Evolutionary conservation across 2,329 filamentous ascomycete genomes (phyloP).

Genomic region (Talaromyces marneffei): DNA sequence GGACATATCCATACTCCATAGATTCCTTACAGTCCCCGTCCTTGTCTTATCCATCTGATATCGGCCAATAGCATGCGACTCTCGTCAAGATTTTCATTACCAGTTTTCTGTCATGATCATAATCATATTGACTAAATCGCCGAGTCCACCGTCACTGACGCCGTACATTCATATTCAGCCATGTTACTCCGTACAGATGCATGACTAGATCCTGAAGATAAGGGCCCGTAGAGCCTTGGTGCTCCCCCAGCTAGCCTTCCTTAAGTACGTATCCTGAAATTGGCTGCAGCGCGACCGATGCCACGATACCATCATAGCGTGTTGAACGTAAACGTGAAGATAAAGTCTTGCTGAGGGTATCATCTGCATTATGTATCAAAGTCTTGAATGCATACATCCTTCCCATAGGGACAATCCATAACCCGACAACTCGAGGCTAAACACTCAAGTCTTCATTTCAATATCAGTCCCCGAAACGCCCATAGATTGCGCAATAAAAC

Average conservation of each 20-base stretch:
- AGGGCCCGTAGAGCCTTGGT: neutral
- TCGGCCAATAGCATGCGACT: neutral
- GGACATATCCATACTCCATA: too few relatives aligned
- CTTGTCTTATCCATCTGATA: neutral
- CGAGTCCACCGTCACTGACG: neutral
- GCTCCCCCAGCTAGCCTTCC: neutral
- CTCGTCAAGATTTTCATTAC: neutral
- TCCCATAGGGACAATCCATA: neutral
- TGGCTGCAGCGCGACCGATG: neutral
- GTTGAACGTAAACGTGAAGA: too few relatives aligned
- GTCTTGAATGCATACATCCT: neutral
- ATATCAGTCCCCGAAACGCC: conserved; percentile 15
- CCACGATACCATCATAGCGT: neutral
- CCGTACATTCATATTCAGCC: neutral
- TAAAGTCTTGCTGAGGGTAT: neutral
- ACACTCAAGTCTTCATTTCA: conserved; percentile 24
- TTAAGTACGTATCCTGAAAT: neutral
- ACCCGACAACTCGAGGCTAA: neutral
- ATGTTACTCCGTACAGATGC: neutral
- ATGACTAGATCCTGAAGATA: neutral
- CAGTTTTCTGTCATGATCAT: neutral
- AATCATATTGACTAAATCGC: neutral
- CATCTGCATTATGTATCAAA: neutral
- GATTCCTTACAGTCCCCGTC: neutral
- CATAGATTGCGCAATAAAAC: conserved; percentile 24